Percentiles rank a stretch among this genome's conserved stretches.
Conservation (phyloP, 345 rosid species). For the Gossypium herbaceum region DNA sequence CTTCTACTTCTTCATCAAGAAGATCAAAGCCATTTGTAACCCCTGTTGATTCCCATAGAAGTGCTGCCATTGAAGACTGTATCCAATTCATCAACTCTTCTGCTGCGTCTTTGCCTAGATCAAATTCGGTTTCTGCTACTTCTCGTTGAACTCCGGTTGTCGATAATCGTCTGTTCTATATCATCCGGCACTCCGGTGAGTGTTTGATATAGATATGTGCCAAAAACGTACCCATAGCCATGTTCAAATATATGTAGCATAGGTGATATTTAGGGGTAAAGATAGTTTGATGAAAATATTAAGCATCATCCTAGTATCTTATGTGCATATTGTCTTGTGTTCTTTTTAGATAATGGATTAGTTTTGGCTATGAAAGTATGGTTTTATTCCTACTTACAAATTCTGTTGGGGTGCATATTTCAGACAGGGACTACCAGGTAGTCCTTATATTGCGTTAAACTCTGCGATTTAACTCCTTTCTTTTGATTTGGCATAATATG, state of each 20-base stretch:
- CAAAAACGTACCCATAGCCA: not conserved
- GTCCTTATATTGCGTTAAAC: too few relatives aligned
- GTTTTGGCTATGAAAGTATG: constrained; percentile 8
- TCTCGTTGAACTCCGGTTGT: constrained; percentile 17
- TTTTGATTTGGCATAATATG: too few relatives aligned
- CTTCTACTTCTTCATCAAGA: constrained; percentile 44
- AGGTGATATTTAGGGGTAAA: not conserved
- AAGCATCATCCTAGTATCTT: not conserved
- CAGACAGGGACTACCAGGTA: too few relatives aligned
- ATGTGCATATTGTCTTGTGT: constrained; percentile 2
- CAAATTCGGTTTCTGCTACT: constrained; percentile 34
- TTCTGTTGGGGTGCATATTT: too few relatives aligned
- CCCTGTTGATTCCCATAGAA: constrained; percentile 48
- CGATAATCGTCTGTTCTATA: not conserved
- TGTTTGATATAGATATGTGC: not conserved
- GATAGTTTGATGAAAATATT: constrained; percentile 11
- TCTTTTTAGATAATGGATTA: not conserved
- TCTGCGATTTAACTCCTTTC: too few relatives aligned
- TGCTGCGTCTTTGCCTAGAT: constrained; percentile 40
- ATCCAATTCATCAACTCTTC: constrained; percentile 77
- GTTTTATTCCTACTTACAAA: too few relatives aligned
- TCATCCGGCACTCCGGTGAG: not conserved
- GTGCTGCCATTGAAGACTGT: constrained; percentile 74
- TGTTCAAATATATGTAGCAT: not conserved
- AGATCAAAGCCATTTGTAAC: constrained; percentile 37